phyloP scores from a whole-genome alignment of 345 rosid species.

The Boechera stricta region DNA sequence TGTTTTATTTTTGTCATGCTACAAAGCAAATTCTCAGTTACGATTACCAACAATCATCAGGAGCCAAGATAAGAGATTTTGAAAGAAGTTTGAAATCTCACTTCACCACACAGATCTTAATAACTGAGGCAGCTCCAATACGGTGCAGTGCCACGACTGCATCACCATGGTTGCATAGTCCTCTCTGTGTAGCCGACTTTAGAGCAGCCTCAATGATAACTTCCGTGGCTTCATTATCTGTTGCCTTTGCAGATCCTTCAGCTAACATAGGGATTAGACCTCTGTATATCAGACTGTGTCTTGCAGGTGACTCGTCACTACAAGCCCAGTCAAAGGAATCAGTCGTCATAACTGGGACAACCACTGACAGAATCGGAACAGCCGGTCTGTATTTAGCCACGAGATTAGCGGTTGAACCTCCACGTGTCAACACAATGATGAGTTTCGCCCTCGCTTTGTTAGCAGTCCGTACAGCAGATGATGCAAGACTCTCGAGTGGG shows the following conservation, averaged over 20 bases:
- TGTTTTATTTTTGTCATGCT: constrained; percentile 36
- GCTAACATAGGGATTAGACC: constrained; percentile 86
- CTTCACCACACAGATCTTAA: constrained; percentile 85
- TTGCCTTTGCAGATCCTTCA: constrained; percentile 94
- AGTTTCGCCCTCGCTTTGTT: constrained; percentile 89
- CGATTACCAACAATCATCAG: constrained; percentile 44
- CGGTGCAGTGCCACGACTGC: constrained; percentile 88
- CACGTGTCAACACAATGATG: constrained; percentile 86
- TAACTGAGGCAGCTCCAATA: constrained; percentile 83
- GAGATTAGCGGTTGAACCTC: constrained; percentile 85
- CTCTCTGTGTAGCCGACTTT: constrained; percentile 65
- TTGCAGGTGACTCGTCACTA: constrained; percentile 92
- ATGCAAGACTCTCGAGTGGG: constrained; percentile 92
- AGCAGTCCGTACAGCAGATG: constrained; percentile 90
- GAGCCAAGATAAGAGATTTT: constrained; percentile 28
- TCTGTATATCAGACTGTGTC: constrained; percentile 83
- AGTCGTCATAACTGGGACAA: constrained; percentile 80
- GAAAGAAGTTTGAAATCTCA: constrained; percentile 34
- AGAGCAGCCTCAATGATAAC: constrained; percentile 75
- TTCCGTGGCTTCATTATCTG: constrained; percentile 88
- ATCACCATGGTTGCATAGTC: constrained; percentile 74
- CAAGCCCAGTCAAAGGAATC: constrained; percentile 89
- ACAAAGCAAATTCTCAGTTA: constrained; percentile 29
- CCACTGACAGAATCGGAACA: constrained; percentile 89
- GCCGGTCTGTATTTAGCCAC: constrained; percentile 96